phyloP scores from a whole-genome alignment of 2,329 filamentous ascomycete species.

The Stachybotrys chlorohalonatus region DNA sequence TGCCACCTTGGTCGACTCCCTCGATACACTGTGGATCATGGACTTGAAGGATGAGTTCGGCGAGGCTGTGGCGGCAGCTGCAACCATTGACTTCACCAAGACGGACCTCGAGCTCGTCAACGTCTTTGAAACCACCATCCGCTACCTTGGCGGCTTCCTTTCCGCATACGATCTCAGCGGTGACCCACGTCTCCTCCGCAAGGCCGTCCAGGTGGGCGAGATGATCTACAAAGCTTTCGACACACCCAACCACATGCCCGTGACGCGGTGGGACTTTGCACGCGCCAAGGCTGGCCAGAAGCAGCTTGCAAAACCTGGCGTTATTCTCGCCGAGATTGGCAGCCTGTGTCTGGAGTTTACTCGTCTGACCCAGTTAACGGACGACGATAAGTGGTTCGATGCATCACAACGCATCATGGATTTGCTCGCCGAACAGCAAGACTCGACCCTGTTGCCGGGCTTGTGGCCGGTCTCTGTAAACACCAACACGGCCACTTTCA shows the following conservation, averaged over 20 bases:
- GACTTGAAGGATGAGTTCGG: conserved; percentile 46
- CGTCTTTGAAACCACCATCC: conserved; percentile 46
- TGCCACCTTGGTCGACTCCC: conserved; percentile 49
- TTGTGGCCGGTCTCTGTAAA: conserved; percentile 65
- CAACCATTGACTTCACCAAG: conserved; percentile 40
- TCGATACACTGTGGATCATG: conserved; percentile 58
- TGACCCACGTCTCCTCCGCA: conserved; percentile 31
- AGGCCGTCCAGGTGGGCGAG: conserved; percentile 41
- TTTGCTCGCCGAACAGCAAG: conserved; percentile 56
- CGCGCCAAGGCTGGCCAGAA: conserved; percentile 13
- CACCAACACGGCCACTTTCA: conserved; percentile 37
- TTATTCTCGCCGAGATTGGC: conserved; percentile 52
- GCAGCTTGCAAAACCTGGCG: conserved; percentile 5
- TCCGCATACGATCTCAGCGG: conserved; percentile 40
- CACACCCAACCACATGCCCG: conserved; percentile 39
- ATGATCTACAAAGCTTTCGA: conserved; percentile 44
- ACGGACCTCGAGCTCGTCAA: conserved; percentile 33
- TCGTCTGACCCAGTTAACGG: conserved; percentile 59
- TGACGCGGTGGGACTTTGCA: conserved; percentile 19
- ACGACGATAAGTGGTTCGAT: conserved; percentile 63
- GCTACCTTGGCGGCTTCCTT: conserved; percentile 43
- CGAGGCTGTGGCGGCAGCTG: conserved; percentile 41
- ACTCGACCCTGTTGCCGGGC: conserved; percentile 58
- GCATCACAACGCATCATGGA: conserved; percentile 62
- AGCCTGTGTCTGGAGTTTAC: conserved; percentile 66